Evolutionary conservation across 2,329 filamentous ascomycete genomes (phyloP).

Genomic region (Drechmeria coniospora): DNA sequence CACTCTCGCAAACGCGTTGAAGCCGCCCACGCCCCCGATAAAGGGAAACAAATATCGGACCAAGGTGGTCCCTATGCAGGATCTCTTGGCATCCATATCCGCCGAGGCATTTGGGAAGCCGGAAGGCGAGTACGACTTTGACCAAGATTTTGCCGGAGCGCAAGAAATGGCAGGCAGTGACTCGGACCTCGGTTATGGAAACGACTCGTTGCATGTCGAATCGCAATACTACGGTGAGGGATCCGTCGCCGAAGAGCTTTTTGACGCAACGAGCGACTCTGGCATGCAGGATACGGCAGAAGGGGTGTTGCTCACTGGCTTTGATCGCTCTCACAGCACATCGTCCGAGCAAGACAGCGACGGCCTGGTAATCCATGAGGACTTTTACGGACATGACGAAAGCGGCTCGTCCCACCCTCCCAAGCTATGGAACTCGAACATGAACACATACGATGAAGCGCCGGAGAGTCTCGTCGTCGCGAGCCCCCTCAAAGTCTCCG

Average conservation of each 20-base stretch:
- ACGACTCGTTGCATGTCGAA: constrained; percentile 22
- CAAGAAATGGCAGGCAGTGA: constrained; percentile 29
- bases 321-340: constrained; percentile 12
- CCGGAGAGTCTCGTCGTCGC: constrained; percentile 44
- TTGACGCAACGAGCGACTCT: constrained; percentile 26
- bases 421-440: constrained; percentile 65
- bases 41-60: constrained; percentile 78
- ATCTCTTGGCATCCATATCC: constrained; percentile 81
- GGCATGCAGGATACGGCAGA: constrained; percentile 21
- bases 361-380: constrained; percentile 58
- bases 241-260: constrained; percentile 28
- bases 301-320: constrained; percentile 19
- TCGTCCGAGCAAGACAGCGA: constrained; percentile 31
- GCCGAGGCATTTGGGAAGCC: constrained; percentile 62
- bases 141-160: constrained; percentile 44
- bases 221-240: constrained; percentile 33
- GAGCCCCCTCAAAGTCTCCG: constrained; percentile 60
- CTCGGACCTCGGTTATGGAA: constrained; percentile 15
- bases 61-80: constrained; percentile 68
- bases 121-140: constrained; percentile 46
- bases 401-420: constrained; percentile 45
- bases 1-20: constrained; percentile 59
- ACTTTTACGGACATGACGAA: constrained; percentile 56
- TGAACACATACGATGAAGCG: constrained; percentile 56
- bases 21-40: constrained; percentile 69